phyloP scores from a whole-genome alignment of 1,284 basidiomycete genomes.

The Cutaneotrichosporon sp. region DNA sequence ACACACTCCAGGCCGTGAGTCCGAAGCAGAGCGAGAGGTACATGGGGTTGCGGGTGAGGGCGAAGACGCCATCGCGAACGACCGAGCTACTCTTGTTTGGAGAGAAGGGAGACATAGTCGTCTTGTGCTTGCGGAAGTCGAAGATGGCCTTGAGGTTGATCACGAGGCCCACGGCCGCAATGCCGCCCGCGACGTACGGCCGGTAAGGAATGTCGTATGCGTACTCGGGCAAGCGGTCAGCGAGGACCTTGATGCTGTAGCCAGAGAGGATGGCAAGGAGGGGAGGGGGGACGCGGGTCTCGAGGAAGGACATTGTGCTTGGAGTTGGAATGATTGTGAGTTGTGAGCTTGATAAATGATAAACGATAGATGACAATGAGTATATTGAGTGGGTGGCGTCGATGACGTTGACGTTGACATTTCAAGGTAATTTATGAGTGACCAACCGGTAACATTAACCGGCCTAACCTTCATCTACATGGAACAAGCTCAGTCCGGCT shows the following conservation, averaged over 20 bases:
- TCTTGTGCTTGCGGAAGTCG: constrained; percentile 5
- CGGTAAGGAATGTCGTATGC: constrained; percentile 3
- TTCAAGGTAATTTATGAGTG: too few relatives aligned
- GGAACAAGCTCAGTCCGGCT: too few relatives aligned
- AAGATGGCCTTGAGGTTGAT: background rate
- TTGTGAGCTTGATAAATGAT: too few relatives aligned
- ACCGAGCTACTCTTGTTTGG: background rate
- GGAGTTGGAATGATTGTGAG: too few relatives aligned
- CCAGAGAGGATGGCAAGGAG: constrained; percentile 5
- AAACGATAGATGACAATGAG: too few relatives aligned
- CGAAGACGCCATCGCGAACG: constrained; percentile 10
- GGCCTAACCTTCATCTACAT: too few relatives aligned
- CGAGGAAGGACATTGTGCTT: constrained; percentile 14
- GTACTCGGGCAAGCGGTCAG: constrained; percentile 7
- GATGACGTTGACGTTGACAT: too few relatives aligned
- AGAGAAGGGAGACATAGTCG: constrained; percentile 9
- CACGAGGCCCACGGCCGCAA: constrained; percentile 10
- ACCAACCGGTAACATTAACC: too few relatives aligned
- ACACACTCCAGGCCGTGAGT: constrained; percentile 15
- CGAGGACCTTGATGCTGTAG: constrained; percentile 6
- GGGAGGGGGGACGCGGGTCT: constrained; percentile 13
- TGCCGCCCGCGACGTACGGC: constrained; percentile 7
- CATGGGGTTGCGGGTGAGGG: constrained; percentile 17
- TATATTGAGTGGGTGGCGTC: too few relatives aligned
- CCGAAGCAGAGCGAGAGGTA: constrained; percentile 7